These are phyloP conservation scores for Chrysosporium queenslandicum DNA, from an alignment of 2,329 filamentous ascomycete species.

Conservation along the genomic window DNA sequence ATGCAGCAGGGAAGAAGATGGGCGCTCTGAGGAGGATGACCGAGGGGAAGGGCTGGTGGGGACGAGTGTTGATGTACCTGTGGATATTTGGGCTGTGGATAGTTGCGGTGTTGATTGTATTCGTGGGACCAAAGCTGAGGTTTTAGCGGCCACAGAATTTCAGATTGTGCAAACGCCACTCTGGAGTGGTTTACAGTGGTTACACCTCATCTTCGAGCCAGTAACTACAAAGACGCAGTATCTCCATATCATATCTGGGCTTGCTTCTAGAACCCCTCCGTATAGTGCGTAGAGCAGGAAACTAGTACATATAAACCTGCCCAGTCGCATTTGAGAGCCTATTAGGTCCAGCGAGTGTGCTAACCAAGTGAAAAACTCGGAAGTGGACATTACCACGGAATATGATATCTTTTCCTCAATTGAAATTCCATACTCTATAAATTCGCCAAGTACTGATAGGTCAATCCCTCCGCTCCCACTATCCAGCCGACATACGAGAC, in stretches of 20 bases:
- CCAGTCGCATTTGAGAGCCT: too few relatives aligned
- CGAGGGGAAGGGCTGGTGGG: slow-evolving; percentile 82
- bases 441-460: slow-evolving; percentile 10
- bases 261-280: too few relatives aligned
- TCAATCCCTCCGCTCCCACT: background rate
- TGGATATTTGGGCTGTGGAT: slow-evolving; percentile 77
- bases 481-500: slow-evolving; percentile 9
- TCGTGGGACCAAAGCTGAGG: slow-evolving; percentile 75
- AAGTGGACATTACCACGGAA: background rate
- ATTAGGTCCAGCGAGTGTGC: too few relatives aligned
- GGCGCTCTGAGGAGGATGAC: slow-evolving; percentile 66
- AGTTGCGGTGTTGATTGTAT: slow-evolving; percentile 67
- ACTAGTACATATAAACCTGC: too few relatives aligned
- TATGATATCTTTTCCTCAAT: background rate
- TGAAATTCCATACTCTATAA: slow-evolving; percentile 16
- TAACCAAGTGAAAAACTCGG: too few relatives aligned
- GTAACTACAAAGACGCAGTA: too few relatives aligned
- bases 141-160: slow-evolving; percentile 45
- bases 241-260: too few relatives aligned
- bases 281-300: too few relatives aligned
- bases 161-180: background rate
- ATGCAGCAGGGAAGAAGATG: slow-evolving; percentile 67
- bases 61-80: slow-evolving; percentile 69
- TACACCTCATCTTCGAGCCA: too few relatives aligned
- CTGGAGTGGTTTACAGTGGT: too few relatives aligned